Base-by-base conservation (phyloP, 108 stramenopile genomes). In the Phaeodactylum tricornutum region DNA sequence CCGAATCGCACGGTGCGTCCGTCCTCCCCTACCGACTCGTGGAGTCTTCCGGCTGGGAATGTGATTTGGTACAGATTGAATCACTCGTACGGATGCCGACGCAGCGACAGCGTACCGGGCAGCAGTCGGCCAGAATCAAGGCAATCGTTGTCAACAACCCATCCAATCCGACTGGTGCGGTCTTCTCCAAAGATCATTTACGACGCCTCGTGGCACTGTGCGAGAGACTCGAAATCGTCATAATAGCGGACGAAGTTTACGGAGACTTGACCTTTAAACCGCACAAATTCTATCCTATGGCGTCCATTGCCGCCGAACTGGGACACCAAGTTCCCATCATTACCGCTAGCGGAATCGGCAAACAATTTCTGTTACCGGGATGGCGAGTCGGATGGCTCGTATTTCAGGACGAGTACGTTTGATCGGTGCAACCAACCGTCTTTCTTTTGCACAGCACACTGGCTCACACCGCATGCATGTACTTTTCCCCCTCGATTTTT, bases 121-220 rank as follows among this genome's bases (percentile, higher is more conserved):
- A 45, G 26, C 44, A 45, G 44, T 2, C 26, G 32, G 3, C 3
- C 2, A 12, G 14, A 12, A 42, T 69, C 38, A 47, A 79, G 43
- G 91, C 84, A 0, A 88, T 96, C 23, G 50, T 96, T 15, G 47
- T 96, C 40, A 96, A 90, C 62, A 96, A 96, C 55, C 96, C 96
- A 1, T 81, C 79, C 42, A 92, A 91, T 63, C 92, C 95, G 0
- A 93, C 92, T 31, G 96, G 96, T n/a, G 70, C 78, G 26, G 87
- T 90, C 22, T 94, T 80, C 61, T 78, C 80, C 14, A 52, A 79
- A 60, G 50, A 67, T 17, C 89, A 93, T 62, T 67, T 94, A 27
- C 16, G 29, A 5, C 59, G 69, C 1, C 64, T 93, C 14, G 56
- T 87, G 22, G 50, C 36, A 11, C 62, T 90, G 38, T 92, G 89